Evolutionary conservation across 805 yeast species (phyloP).

Genomic region (Suhomyces canberraensis): DNA sequence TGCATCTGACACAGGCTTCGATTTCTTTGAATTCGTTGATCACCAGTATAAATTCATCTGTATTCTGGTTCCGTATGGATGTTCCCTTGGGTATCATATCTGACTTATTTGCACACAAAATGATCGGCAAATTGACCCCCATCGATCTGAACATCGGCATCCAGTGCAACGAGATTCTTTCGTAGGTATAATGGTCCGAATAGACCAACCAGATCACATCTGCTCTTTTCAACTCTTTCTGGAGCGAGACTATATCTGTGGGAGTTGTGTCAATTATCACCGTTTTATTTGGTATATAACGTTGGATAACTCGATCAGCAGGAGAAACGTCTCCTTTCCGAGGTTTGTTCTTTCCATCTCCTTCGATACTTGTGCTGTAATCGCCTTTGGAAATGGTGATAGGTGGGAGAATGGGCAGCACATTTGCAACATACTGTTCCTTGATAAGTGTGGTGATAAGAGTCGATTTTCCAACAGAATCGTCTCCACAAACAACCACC

Average conservation of each 20-base stretch:
- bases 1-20: constrained; percentile 85
- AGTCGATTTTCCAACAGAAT: constrained; percentile 82
- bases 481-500: constrained; percentile 93
- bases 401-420: constrained; percentile 79
- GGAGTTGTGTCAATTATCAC: constrained; percentile 78
- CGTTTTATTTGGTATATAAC: constrained; percentile 47
- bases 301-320: constrained; percentile 15
- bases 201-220: constrained; percentile 95
- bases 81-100: constrained; percentile 47
- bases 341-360: constrained; percentile 1
- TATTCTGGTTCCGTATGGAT: constrained; percentile 42
- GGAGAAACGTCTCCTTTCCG: constrained; percentile 1
- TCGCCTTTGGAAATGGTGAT: constrained; percentile 70
- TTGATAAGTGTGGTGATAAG: constrained; percentile 77
- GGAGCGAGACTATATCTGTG: constrained; percentile 57
- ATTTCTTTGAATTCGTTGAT: constrained; percentile 90
- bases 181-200: constrained; percentile 92
- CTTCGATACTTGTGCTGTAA: constrained; percentile 45
- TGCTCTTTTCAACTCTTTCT: constrained; percentile 74
- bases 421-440: constrained; percentile 60
- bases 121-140: constrained; percentile 94
- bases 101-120: constrained; percentile 80
- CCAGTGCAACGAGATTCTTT: constrained; percentile 90
- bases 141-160: constrained; percentile 86
- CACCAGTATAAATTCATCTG: constrained; percentile 83